A percentile compares a stretch with the other conserved stretches of the same genome.
phyloP scores from a whole-genome alignment of 129 eudicot species.

The Lonicera japonica region DNA sequence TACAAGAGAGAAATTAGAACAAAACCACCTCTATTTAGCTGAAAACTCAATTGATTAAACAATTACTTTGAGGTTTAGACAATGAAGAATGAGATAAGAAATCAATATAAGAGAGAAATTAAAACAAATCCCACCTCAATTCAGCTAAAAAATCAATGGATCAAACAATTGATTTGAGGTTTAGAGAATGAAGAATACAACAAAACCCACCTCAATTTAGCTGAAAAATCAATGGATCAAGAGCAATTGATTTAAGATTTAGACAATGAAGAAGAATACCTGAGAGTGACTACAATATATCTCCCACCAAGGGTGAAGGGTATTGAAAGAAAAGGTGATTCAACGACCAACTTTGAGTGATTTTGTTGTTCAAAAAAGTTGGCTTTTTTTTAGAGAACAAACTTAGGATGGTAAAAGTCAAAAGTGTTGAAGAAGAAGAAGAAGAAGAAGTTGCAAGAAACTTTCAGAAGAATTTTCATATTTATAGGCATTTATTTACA shows the following conservation, averaged over 20 bases:
- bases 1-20: background rate
- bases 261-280: background rate
- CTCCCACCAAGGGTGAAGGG: background rate
- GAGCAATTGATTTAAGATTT: no score
- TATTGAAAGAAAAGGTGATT: background rate
- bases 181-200: background rate
- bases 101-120: background rate
- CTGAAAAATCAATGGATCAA: no score
- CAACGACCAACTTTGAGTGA: background rate
- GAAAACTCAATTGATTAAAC: no score
- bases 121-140: background rate
- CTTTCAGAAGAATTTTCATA: conserved; percentile 6
- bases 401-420: background rate
- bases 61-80: background rate
- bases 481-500: conserved; percentile 12
- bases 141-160: background rate
- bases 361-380: no score
- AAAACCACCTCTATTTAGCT: background rate
- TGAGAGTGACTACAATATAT: background rate
- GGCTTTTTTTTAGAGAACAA: background rate
- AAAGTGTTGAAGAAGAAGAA: background rate
- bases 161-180: no score
- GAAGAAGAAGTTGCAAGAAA: conserved; percentile 2
- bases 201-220: background rate
- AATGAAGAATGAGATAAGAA: no score